These are phyloP conservation scores for Fusarium praegraminearum DNA, from an alignment of 2,329 filamentous ascomycete genomes.

Conservation along the genomic window DNA sequence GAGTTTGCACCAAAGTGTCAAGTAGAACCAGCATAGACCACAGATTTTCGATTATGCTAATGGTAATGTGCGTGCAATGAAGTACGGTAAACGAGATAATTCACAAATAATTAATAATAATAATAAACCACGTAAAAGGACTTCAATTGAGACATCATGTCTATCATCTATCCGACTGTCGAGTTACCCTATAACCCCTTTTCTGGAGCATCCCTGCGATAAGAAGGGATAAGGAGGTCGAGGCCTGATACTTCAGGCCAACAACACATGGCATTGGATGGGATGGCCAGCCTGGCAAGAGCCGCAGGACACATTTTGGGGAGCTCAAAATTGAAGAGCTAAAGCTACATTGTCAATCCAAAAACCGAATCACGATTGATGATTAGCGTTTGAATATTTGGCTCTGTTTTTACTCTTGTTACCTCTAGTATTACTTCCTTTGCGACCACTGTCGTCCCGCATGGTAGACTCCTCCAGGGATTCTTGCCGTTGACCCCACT, in stretches of 20 bases:
- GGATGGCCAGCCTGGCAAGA: conserved; percentile 47
- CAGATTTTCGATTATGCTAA: background rate
- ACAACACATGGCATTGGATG: conserved; percentile 35
- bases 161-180: background rate
- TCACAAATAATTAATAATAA: background rate
- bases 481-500: conserved; percentile 47
- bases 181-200: conserved; percentile 38
- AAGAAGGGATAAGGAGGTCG: conserved; percentile 34
- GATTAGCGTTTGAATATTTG: conserved; percentile 25
- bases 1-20: background rate
- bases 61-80: background rate
- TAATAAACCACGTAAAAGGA: background rate
- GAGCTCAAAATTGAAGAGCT: conserved; percentile 46
- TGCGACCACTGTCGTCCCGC: conserved; percentile 32
- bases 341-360: conserved; percentile 34
- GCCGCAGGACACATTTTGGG: conserved; percentile 50
- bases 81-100: background rate
- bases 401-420: background rate
- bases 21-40: background rate
- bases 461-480: conserved; percentile 46
- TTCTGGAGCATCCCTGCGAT: conserved; percentile 38
- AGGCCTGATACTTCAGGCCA: conserved; percentile 46
- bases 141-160: background rate
- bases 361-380: conserved; percentile 39
- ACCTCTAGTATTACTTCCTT: background rate